Percentiles rank a stretch among this genome's conserved stretches.
Conservation (phyloP, 805 yeast species). For the Saccharomycopsis sp. region DNA sequence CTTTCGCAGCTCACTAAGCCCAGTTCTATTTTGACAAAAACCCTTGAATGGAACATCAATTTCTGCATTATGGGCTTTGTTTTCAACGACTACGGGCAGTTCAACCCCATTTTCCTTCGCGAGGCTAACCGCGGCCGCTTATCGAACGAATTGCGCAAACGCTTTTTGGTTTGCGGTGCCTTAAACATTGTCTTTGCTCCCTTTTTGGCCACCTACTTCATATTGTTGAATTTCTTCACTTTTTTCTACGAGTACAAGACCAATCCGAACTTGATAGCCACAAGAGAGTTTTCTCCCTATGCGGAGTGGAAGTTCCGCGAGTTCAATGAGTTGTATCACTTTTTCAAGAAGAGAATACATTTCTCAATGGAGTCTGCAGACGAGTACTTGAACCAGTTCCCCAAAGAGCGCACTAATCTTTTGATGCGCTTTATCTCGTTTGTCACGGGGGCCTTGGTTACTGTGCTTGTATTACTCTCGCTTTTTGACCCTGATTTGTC, state of each 20-base stretch:
- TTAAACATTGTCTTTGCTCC: slow-evolving; percentile 82
- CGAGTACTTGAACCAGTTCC: slow-evolving; percentile 84
- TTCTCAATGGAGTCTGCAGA: slow-evolving; percentile 75
- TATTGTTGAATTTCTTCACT: slow-evolving; percentile 76
- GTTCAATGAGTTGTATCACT: slow-evolving; percentile 85
- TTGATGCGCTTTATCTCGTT: slow-evolving; percentile 59
- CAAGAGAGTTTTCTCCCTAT: slow-evolving; percentile 85
- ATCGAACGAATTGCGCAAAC: slow-evolving; percentile 60
- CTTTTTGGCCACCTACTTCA: slow-evolving; percentile 74
- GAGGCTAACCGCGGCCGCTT: slow-evolving; percentile 62
- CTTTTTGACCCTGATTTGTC: slow-evolving; percentile 85
- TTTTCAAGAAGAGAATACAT: slow-evolving; percentile 73
- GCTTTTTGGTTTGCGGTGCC: slow-evolving; percentile 84
- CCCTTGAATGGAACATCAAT: slow-evolving; percentile 91
- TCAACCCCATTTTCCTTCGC: slow-evolving; percentile 63
- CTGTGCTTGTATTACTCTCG: slow-evolving; percentile 73
- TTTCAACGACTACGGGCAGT: slow-evolving; percentile 77
- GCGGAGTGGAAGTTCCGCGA: slow-evolving; percentile 96
- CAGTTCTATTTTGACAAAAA: slow-evolving; percentile 56
- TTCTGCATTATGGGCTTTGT: slow-evolving; percentile 81
- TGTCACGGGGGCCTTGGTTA: slow-evolving; percentile 81
- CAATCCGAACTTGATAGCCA: slow-evolving; percentile 75
- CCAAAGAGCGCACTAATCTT: slow-evolving; percentile 62
- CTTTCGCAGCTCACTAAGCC: slow-evolving; percentile 25
- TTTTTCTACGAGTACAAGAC: slow-evolving; percentile 90